Base-by-base conservation (phyloP, 148 eudicot species). In the Selenicereus undatus region DNA sequence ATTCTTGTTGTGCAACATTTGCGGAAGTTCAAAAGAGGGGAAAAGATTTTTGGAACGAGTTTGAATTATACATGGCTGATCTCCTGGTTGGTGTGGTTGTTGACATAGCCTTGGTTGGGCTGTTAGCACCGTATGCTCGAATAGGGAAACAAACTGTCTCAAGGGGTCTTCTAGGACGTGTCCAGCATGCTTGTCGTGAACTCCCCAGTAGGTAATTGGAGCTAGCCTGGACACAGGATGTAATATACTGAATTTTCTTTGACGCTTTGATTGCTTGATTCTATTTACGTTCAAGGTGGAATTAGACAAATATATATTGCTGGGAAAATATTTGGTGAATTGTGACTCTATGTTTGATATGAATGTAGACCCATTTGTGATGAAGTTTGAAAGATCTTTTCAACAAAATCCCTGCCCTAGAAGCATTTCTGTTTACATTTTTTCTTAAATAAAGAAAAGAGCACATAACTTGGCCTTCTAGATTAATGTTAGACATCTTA, bases 41-140 rank as follows among this genome's bases (percentile, higher is more conserved):
- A 22, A 87, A 91, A 74, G 92, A 89, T 77, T 91, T 91, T 80
- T 91, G 94, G 94, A 87, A 88, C 27, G 94, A 91, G 82, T 89
- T 91, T 88, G 94, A 91, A 79, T 70, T 91, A 62, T 91, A 89
- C 71, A 70, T 86, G 73, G 93, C 91, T 42, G 93, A 91, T 83
- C 81, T 91, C 29, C 85, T 91, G 77, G 94, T 91, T 78, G 92
- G 94, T 74, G 64, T 82, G 74, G 94, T 85, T 52, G 94, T 91
- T 42, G 89, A 91, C 65, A 75, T 91, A 77, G 94, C 94, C 81
- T 88, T 91, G 86, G 94, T 91, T 60, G 90, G 94, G 74, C 86
- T 91, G 92, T 79, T 91, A 43, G 94, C 94, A 78, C 94, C 94
- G 30, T 91, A 91, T 87, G 92, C 84, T 84, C 94, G 94, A 50